A percentile compares a stretch with the other conserved stretches of the same genome.
Conservation (phyloP, 1,139 yeast genomes). For the Candida glucosophila region DNA sequence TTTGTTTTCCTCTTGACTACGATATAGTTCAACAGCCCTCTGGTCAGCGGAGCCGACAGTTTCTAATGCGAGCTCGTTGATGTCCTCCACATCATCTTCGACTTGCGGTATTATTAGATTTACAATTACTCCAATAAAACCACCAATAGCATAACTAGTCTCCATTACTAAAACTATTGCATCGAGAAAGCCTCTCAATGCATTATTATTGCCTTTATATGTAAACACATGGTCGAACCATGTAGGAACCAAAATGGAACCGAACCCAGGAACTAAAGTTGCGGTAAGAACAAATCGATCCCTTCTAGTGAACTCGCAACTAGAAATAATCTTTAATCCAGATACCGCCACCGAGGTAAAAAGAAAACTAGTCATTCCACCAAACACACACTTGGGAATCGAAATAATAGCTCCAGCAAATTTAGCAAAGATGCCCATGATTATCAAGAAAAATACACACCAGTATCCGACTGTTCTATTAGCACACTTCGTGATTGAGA, state of each 20-base stretch:
- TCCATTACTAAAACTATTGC: conserved; percentile 81
- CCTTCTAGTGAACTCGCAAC: conserved; percentile 74
- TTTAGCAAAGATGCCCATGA: conserved; percentile 84
- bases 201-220: conserved; percentile 56
- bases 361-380: conserved; percentile 88
- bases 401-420: conserved; percentile 85
- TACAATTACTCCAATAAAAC: conserved; percentile 64
- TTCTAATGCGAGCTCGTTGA: conserved; percentile 36
- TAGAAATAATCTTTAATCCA: conserved; percentile 72
- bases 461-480: conserved; percentile 80
- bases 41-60: conserved; percentile 40
- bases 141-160: conserved; percentile 81
- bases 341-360: conserved; percentile 86
- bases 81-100: conserved; percentile 51
- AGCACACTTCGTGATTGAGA: conserved; percentile 85
- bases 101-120: conserved; percentile 70
- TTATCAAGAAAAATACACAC: conserved; percentile 72
- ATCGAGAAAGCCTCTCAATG: conserved; percentile 62
- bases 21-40: conserved; percentile 27
- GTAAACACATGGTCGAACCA: conserved; percentile 78
- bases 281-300: conserved; percentile 80
- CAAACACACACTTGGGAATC: conserved; percentile 77
- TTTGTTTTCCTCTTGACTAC: conserved; percentile 21
- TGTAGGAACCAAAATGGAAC: conserved; percentile 61
- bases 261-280: conserved; percentile 68